Evolutionary conservation across 2,329 filamentous ascomycete species (phyloP).

Genomic region (Calonectria pseudoturangicola): DNA sequence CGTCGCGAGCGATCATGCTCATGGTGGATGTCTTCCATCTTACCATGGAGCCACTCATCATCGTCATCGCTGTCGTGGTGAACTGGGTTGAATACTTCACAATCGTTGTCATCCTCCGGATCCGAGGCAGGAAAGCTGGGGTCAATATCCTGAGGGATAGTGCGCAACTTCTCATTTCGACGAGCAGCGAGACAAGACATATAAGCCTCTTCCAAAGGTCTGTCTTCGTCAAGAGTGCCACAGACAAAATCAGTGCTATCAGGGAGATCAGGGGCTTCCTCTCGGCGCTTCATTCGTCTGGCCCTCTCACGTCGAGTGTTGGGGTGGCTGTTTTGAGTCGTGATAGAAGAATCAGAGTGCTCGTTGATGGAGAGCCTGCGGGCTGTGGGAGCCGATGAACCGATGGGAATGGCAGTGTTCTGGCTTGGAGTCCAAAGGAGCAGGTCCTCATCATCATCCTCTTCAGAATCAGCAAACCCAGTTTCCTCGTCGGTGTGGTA

Average conservation of each 20-base stretch:
- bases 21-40: slow-evolving; percentile 79
- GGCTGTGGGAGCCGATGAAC: slow-evolving; percentile 59
- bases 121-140: slow-evolving; percentile 98
- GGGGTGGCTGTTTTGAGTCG: slow-evolving; percentile 65
- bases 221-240: slow-evolving; percentile 96
- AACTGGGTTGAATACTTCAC: slow-evolving; percentile 76
- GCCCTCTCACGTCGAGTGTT: slow-evolving; percentile 56
- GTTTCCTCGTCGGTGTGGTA: slow-evolving; percentile 85
- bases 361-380: slow-evolving; percentile 64
- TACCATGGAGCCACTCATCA: slow-evolving; percentile 81
- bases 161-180: slow-evolving; percentile 85
- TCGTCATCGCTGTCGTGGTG: slow-evolving; percentile 82
- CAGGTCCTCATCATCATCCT: slow-evolving; percentile 79
- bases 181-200: slow-evolving; percentile 88
- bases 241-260: slow-evolving; percentile 99
- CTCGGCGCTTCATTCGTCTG: slow-evolving; percentile 55
- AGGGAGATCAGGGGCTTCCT: slow-evolving; percentile 86
- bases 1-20: slow-evolving; percentile 71
- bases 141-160: slow-evolving; percentile 97
- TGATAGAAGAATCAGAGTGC: slow-evolving; percentile 78
- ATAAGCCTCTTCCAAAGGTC: slow-evolving; percentile 95
- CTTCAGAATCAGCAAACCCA: slow-evolving; percentile 81
- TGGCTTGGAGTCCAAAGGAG: slow-evolving; percentile 73
- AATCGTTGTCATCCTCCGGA: slow-evolving; percentile 88
- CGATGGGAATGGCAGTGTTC: slow-evolving; percentile 59